Conservation (phyloP, 2,329 filamentous ascomycete genomes). For the Xylariaceae sp. region DNA sequence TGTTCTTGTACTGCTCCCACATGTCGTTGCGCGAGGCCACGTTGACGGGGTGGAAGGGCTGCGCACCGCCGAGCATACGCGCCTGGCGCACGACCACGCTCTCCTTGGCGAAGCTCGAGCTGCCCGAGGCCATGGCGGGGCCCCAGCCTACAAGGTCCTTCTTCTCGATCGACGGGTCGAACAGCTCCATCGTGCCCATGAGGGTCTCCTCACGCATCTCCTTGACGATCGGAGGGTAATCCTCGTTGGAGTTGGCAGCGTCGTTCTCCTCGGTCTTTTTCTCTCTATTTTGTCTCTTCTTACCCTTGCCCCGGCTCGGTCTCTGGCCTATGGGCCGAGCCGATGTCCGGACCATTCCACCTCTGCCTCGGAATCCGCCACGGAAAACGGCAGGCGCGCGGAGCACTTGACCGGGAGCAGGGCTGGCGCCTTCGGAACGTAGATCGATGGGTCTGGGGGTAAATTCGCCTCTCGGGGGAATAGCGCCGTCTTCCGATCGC, state of each 20-base stretch:
- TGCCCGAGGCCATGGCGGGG: constrained; percentile 34
- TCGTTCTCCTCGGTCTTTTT: background rate
- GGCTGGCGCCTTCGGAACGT: no score
- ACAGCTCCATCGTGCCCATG: constrained; percentile 29
- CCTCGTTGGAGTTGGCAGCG: background rate
- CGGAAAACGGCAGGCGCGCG: constrained; percentile 17
- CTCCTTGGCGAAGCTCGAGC: constrained; percentile 30
- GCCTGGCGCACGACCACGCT: constrained; percentile 36
- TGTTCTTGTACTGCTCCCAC: constrained; percentile 22
- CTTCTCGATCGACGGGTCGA: constrained; percentile 33
- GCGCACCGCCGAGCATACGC: constrained; percentile 37
- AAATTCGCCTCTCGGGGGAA: no score
- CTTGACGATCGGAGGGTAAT: constrained; percentile 2
- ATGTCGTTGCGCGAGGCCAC: constrained; percentile 22
- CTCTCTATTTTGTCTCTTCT: background rate
- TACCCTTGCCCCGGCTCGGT: background rate
- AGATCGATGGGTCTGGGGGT: no score
- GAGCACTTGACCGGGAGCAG: background rate
- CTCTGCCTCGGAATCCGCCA: constrained; percentile 22
- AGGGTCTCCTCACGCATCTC: constrained; percentile 24
- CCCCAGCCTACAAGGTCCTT: constrained; percentile 35
- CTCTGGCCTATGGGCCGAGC: no score
- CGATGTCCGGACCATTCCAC: no score
- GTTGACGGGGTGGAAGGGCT: constrained; percentile 29
- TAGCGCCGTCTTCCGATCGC: no score